phyloP scores from a whole-genome alignment of 1,284 basidiomycete genomes.

The Ceratobasidium sp. region DNA sequence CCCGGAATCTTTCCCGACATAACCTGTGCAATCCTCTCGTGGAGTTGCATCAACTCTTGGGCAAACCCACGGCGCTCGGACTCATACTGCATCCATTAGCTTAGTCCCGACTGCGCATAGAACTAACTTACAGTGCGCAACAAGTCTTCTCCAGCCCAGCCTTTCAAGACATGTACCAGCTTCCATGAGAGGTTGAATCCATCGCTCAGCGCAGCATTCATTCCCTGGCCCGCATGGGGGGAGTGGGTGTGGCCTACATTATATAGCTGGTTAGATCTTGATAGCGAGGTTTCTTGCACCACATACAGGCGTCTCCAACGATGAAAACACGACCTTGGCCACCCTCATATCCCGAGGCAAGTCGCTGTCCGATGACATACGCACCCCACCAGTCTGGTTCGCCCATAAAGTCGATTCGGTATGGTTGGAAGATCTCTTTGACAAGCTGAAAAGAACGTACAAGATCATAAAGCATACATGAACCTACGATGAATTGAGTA shows the following conservation, averaged over 20 bases:
- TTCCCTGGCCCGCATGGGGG: conserved; percentile 53
- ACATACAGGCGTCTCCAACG: conserved; percentile 50
- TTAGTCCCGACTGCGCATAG: too few species aligned
- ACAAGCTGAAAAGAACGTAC: background rate
- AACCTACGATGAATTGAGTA: background rate
- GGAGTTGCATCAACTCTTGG: conserved; percentile 3
- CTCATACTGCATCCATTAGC: conserved; percentile 5
- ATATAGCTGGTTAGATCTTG: background rate
- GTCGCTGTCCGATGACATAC: conserved; percentile 50
- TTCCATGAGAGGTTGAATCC: conserved; percentile 49
- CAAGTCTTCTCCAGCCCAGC: conserved; percentile 15
- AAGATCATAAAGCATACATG: background rate
- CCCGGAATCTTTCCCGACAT: conserved; percentile 20
- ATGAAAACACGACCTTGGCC: conserved; percentile 51
- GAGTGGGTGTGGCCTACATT: conserved; percentile 51
- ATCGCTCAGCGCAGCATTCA: conserved; percentile 53
- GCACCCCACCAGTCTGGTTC: conserved; percentile 7
- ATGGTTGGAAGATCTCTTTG: conserved; percentile 22
- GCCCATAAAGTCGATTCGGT: conserved; percentile 18
- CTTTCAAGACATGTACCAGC: conserved; percentile 19
- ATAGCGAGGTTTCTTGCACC: too few species aligned
- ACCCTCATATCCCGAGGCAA: conserved; percentile 51
- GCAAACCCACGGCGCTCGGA: conserved; percentile 18
- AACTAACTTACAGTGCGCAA: background rate
- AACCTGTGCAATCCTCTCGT: conserved; percentile 6